A percentile compares a stretch with the other conserved stretches of the same genome.
Conservation (phyloP, 345 rosid species). For the Acer saccharum region DNA sequence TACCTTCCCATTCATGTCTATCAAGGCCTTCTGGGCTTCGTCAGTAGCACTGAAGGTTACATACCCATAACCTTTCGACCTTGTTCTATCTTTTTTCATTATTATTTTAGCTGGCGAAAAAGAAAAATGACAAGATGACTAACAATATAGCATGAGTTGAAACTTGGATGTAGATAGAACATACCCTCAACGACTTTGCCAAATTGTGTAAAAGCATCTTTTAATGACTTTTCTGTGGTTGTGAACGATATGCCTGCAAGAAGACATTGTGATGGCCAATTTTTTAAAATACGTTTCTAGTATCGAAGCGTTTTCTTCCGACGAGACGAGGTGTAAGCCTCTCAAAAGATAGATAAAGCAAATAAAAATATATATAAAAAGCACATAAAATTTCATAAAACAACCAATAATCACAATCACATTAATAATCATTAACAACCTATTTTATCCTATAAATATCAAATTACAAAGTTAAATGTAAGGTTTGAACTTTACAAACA, state of each 20-base stretch:
- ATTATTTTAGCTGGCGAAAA: conserved; percentile 41
- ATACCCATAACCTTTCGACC: conserved; percentile 62
- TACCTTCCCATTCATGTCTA: conserved; percentile 64
- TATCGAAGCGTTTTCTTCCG: too few species aligned
- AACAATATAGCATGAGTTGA: not conserved
- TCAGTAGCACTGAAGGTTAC: conserved; percentile 49
- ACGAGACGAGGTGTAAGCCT: too few species aligned
- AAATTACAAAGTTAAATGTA: too few species aligned
- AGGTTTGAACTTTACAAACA: too few species aligned
- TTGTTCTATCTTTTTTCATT: conserved; percentile 39
- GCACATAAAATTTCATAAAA: too few species aligned
- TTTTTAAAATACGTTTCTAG: too few species aligned
- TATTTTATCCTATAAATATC: too few species aligned
- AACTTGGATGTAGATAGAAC: conserved; percentile 10
- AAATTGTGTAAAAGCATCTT: conserved; percentile 56
- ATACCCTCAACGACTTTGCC: conserved; percentile 58
- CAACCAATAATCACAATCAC: too few species aligned
- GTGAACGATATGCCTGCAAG: conserved; percentile 52
- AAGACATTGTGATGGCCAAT: conserved; percentile 5
- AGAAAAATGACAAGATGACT: not conserved
- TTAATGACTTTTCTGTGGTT: conserved; percentile 43
- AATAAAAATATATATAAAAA: too few species aligned
- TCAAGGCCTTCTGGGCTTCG: conserved; percentile 54
- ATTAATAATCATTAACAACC: too few species aligned
- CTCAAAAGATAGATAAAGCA: too few species aligned